phyloP scores from a whole-genome alignment of 2,329 filamentous ascomycete species.

The Boeremia exigua region DNA sequence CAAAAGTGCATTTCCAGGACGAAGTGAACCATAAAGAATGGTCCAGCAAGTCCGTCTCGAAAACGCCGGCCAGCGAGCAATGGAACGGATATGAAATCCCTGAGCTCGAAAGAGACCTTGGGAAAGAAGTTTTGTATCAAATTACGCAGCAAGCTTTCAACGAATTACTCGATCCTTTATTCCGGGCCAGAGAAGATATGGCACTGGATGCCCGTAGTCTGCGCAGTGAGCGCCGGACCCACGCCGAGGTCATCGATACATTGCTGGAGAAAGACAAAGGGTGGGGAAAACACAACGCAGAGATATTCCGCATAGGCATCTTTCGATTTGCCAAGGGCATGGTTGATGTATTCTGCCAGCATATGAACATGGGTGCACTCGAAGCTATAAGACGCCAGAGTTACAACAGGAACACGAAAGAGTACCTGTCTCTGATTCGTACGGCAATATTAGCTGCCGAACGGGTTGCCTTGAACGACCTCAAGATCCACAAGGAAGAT shows the following conservation, averaged over 20 bases:
- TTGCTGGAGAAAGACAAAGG: not conserved
- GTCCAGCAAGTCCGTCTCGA: slow-evolving; percentile 76
- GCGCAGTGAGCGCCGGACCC: slow-evolving; percentile 36
- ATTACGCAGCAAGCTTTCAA: slow-evolving; percentile 93
- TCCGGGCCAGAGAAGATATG: slow-evolving; percentile 79
- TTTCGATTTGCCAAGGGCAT: slow-evolving; percentile 37
- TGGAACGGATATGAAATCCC: slow-evolving; percentile 82
- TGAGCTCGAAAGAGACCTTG: slow-evolving; percentile 79
- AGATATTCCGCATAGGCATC: slow-evolving; percentile 28
- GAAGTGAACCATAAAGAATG: slow-evolving; percentile 72
- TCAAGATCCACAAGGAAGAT: slow-evolving; percentile 16
- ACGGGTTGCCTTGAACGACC: slow-evolving; percentile 15
- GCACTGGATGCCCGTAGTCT: slow-evolving; percentile 67
- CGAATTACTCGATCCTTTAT: slow-evolving; percentile 85
- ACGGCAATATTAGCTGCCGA: slow-evolving; percentile 26
- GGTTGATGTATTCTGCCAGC: slow-evolving; percentile 27
- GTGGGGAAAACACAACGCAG: slow-evolving; percentile 18
- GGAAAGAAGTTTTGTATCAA: slow-evolving; percentile 88
- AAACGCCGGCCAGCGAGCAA: slow-evolving; percentile 68
- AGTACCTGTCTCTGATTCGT: slow-evolving; percentile 16
- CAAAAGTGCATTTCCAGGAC: slow-evolving; percentile 79
- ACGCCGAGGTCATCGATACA: slow-evolving; percentile 28
- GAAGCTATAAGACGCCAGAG: not conserved
- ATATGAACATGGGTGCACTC: slow-evolving; percentile 15
- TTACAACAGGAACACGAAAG: not conserved